These are phyloP conservation scores for Penicillium paradoxum DNA, from an alignment of 495 filamentous ascomycete genomes.

Conservation along the genomic window DNA sequence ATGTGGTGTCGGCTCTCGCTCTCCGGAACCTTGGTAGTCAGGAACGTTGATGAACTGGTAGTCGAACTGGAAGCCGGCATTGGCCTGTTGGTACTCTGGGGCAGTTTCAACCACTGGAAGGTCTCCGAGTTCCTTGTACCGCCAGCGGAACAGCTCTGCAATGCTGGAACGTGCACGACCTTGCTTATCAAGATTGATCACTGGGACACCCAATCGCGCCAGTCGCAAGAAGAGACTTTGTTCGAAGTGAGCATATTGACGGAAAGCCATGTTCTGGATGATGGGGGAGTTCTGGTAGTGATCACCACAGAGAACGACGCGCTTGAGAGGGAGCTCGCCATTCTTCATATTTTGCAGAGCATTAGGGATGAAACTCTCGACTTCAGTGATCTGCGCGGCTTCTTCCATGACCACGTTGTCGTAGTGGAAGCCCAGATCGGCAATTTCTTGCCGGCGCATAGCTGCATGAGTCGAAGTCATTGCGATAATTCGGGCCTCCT, in stretches of 20 bases:
- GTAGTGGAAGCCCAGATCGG: slow-evolving; percentile 87
- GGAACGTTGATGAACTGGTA: slow-evolving; percentile 97
- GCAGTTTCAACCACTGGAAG: slow-evolving; percentile 64
- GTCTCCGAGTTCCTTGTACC: slow-evolving; percentile 76
- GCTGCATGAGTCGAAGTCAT: slow-evolving; percentile 99
- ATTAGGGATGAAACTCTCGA: slow-evolving; percentile 92
- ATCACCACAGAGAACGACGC: slow-evolving; percentile 90
- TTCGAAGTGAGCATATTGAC: slow-evolving; percentile 91
- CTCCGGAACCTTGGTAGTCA: slow-evolving; percentile 87
- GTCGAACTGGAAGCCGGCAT: slow-evolving; percentile 87
- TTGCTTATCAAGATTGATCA: slow-evolving; percentile 86
- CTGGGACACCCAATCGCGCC: slow-evolving; percentile 82
- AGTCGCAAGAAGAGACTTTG: slow-evolving; percentile 92
- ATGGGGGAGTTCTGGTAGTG: slow-evolving; percentile 96
- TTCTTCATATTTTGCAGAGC: slow-evolving; percentile 75
- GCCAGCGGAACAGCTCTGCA: slow-evolving; percentile 88
- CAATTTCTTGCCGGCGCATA: slow-evolving; percentile 93
- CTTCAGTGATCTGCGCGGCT: slow-evolving; percentile 95
- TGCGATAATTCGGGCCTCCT: slow-evolving; percentile 91
- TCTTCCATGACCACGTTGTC: slow-evolving; percentile 99
- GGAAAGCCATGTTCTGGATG: slow-evolving; percentile 92
- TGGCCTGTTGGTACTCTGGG: slow-evolving; percentile 73
- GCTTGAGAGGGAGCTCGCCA: slow-evolving; percentile 70
- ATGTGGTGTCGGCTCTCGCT: slow-evolving; percentile 88
- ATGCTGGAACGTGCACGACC: slow-evolving; percentile 83